Percentiles rank a stretch among this genome's conserved stretches.
Conservation (phyloP, 331 rosid genomes). For the Acacia pycnantha region DNA sequence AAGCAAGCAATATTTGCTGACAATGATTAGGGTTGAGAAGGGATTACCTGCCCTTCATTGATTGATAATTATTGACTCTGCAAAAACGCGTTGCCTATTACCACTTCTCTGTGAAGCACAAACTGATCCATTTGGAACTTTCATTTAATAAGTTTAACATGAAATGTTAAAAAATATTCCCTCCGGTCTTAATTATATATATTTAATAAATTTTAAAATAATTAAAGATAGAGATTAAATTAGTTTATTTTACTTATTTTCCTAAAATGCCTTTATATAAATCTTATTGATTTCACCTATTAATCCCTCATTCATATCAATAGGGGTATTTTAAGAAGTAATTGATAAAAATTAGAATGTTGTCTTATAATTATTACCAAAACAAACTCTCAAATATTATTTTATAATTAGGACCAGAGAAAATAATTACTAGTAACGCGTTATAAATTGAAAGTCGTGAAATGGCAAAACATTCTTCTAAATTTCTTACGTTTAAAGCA, state of each 20-base stretch:
- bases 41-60: not conserved
- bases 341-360: too few relatives aligned
- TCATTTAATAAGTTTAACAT: not conserved
- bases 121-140: not conserved
- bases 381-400: too few relatives aligned
- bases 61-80: not conserved
- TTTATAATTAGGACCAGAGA: too few relatives aligned
- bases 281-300: too few relatives aligned
- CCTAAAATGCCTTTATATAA: too few relatives aligned
- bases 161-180: not conserved
- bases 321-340: too few relatives aligned
- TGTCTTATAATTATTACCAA: too few relatives aligned
- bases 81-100: slow-evolving; percentile 22
- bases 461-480: not conserved
- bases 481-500: not conserved
- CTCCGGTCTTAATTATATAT: too few relatives aligned
- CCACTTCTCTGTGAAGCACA: not conserved
- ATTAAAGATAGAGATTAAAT: too few relatives aligned
- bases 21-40: slow-evolving; percentile 19
- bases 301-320: too few relatives aligned
- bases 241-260: too few relatives aligned
- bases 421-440: not conserved
- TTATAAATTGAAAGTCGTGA: not conserved
- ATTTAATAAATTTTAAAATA: too few relatives aligned
- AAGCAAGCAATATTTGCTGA: not conserved